phyloP scores from a whole-genome alignment of 306 rosid genomes.

The Sesbania bispinosa region DNA sequence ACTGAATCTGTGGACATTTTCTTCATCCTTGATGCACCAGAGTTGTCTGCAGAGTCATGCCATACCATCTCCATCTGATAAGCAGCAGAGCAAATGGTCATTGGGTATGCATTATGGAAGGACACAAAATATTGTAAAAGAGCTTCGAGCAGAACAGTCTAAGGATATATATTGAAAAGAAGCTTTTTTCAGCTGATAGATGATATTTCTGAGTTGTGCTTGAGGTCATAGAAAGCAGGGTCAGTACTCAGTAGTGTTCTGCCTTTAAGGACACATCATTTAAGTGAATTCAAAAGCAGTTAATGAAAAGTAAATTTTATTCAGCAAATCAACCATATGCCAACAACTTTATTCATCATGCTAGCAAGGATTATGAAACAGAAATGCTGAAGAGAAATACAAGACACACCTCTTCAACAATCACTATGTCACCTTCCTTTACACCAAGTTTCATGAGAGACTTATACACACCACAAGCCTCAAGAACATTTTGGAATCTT shows the following conservation, averaged over 20 bases:
- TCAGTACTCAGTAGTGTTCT: conserved; percentile 9
- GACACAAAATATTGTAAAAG: conserved; percentile 11
- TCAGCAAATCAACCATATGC: conserved; percentile 4
- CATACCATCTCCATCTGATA: conserved; percentile 90
- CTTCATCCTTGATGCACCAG: conserved; percentile 57
- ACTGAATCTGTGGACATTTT: conserved; percentile 51
- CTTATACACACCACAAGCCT: conserved; percentile 88
- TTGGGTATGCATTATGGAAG: background rate
- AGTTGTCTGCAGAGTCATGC: conserved; percentile 55
- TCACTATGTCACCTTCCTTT: conserved; percentile 84
- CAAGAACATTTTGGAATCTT: conserved; percentile 94
- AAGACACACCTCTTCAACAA: conserved; percentile 67
- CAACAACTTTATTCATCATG: conserved; percentile 12
- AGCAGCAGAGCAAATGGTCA: conserved; percentile 26
- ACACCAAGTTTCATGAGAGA: conserved; percentile 78
- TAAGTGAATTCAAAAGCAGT: background rate
- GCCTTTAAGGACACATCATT: background rate
- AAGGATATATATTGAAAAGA: background rate
- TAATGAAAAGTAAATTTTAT: conserved; percentile 6
- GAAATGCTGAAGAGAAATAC: conserved; percentile 23
- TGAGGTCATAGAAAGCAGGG: conserved; percentile 1
- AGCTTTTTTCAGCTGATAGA: background rate
- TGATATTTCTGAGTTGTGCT: conserved; percentile 13
- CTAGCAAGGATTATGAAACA: conserved; percentile 10
- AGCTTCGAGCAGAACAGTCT: conserved; percentile 6